Percentiles rank a stretch among this genome's conserved stretches.
These are phyloP conservation scores for Jaenimonas drosophilae DNA, from an alignment of 208 protist species.

Conservation along the genomic window DNA sequence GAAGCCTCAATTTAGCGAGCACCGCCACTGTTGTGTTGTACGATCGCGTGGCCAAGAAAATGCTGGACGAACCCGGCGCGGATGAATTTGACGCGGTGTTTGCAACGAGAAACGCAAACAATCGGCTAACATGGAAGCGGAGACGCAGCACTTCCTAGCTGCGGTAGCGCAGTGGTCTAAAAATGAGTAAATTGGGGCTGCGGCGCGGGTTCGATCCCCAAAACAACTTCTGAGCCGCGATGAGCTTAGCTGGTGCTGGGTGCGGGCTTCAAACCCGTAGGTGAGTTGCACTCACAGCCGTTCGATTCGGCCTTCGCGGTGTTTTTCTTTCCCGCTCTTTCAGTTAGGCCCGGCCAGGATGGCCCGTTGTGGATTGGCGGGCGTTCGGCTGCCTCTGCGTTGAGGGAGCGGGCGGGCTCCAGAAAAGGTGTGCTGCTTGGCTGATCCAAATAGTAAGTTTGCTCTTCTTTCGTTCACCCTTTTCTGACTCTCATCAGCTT, in stretches of 20 bases:
- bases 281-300: constrained; percentile 89
- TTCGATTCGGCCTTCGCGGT: constrained; percentile 91
- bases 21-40: constrained; percentile 66
- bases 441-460: too few relatives aligned
- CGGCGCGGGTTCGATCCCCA: constrained; percentile 21
- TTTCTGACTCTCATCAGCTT: too few relatives aligned
- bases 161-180: too few relatives aligned
- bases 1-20: constrained; percentile 71
- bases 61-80: constrained; percentile 3
- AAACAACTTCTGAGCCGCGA: constrained; percentile 36
- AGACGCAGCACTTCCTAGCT: not conserved
- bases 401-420: too few relatives aligned
- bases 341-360: too few relatives aligned
- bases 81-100: constrained; percentile 14
- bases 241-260: constrained; percentile 89
- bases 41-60: constrained; percentile 44
- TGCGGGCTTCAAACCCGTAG: constrained; percentile 90
- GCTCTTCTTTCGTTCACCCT: too few relatives aligned
- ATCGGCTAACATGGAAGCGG: constrained; percentile 17
- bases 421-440: too few relatives aligned
- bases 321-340: constrained; percentile 45
- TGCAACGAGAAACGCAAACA: constrained; percentile 42
- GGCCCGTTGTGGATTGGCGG: too few relatives aligned
- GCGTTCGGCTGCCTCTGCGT: too few relatives aligned
- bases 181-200: too few relatives aligned